Evolutionary conservation across 2,329 filamentous ascomycete species (phyloP).

Genomic region (Colletotrichum sansevieriae): DNA sequence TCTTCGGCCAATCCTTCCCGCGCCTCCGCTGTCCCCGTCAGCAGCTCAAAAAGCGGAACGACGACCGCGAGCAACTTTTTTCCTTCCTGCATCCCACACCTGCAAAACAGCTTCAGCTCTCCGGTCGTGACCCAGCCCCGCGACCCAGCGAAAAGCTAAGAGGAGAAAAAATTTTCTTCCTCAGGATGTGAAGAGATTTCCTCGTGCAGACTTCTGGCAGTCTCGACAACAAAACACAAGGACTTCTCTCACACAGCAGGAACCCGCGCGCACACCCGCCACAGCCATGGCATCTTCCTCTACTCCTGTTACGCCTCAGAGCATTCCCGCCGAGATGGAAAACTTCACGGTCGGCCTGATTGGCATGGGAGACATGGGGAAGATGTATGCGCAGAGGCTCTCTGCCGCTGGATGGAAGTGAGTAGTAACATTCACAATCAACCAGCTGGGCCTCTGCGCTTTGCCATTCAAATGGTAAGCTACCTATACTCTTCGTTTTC

Average conservation of each 20-base stretch:
- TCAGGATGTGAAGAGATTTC: conserved; percentile 43
- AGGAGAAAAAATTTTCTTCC: conserved; percentile 13
- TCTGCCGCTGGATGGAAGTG: conserved; percentile 97
- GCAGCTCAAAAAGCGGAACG: conserved; percentile 41
- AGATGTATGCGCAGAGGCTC: conserved; percentile 93
- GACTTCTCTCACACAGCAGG: conserved; percentile 7
- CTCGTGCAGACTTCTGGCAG: conserved; percentile 36
- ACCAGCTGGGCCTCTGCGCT: conserved; percentile 34
- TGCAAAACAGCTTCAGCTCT: conserved; percentile 6
- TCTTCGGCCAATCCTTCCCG: conserved; percentile 39
- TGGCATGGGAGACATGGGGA: conserved; percentile 99
- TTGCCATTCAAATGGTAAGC: conserved; percentile 54
- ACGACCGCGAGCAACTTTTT: conserved; percentile 3
- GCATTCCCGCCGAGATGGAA: conserved; percentile 65
- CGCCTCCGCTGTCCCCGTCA: conserved; percentile 29
- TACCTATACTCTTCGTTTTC: conserved; percentile 30
- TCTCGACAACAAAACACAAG: not conserved
- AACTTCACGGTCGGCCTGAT: conserved; percentile 91
- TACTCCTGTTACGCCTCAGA: conserved; percentile 20
- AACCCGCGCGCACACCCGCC: not conserved
- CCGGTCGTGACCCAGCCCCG: conserved; percentile 14
- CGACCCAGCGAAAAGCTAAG: not conserved
- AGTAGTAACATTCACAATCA: conserved; percentile 51
- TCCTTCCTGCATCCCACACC: conserved; percentile 19
- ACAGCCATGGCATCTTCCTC: conserved; percentile 39